Percentiles rank a stretch among this genome's conserved stretches.
These are phyloP conservation scores for Mycena amicta DNA, from an alignment of 768 basidiomycete genomes.

Conservation along the genomic window DNA sequence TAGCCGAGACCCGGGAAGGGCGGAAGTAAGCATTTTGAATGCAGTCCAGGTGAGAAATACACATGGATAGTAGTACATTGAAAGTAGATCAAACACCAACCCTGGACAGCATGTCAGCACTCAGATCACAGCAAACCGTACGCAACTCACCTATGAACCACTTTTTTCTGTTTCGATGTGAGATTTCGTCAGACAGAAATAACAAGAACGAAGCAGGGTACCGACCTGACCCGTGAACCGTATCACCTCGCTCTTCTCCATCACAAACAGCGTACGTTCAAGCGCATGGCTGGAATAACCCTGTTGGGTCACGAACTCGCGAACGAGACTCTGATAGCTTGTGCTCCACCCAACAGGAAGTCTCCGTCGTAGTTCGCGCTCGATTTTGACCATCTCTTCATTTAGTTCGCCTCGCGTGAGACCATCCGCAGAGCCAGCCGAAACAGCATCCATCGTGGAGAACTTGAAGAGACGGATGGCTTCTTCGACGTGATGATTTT, in stretches of 20 bases:
- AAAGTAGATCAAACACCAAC: not conserved
- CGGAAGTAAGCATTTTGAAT: no score
- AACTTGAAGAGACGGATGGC: slow-evolving; percentile 97
- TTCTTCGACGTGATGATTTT: slow-evolving; percentile 94
- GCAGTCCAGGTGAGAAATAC: no score
- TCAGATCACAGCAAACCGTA: not conserved
- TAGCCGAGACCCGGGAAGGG: no score
- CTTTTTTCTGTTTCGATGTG: slow-evolving; percentile 53
- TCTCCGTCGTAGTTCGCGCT: slow-evolving; percentile 79
- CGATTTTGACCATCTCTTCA: slow-evolving; percentile 90
- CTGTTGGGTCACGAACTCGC: slow-evolving; percentile 93
- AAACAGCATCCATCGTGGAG: slow-evolving; percentile 99
- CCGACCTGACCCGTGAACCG: slow-evolving; percentile 78
- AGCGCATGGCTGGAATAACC: slow-evolving; percentile 89
- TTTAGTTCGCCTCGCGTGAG: slow-evolving; percentile 89
- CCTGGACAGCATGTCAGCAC: not conserved
- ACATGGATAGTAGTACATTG: not conserved
- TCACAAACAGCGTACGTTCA: slow-evolving; percentile 84
- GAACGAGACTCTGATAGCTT: slow-evolving; percentile 89
- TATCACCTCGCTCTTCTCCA: slow-evolving; percentile 96
- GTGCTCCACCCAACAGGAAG: slow-evolving; percentile 96
- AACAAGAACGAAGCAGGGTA: no score
- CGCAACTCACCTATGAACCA: slow-evolving; percentile 39
- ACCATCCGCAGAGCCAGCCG: slow-evolving; percentile 91
- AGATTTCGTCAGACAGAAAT: no score